Conservation (phyloP, 2,329 filamentous ascomycete species). For the Fonsecaea pugnacius region DNA sequence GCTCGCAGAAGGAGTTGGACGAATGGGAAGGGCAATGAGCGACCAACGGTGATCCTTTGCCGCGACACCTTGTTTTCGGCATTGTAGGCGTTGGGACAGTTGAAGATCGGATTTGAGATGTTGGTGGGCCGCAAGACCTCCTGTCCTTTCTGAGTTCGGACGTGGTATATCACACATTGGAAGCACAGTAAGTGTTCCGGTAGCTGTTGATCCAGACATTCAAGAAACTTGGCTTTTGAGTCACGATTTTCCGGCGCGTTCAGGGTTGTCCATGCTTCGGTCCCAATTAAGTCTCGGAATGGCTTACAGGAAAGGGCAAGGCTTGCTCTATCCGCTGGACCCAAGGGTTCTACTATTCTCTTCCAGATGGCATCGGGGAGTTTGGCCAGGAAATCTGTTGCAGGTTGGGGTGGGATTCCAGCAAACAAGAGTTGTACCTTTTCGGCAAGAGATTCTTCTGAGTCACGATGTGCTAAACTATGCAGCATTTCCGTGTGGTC, state of each 20-base stretch:
- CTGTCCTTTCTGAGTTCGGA: constrained; percentile 56
- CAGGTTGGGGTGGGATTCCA: constrained; percentile 25
- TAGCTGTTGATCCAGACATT: constrained; percentile 55
- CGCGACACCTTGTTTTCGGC: constrained; percentile 54
- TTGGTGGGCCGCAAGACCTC: constrained; percentile 60
- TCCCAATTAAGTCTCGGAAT: constrained; percentile 51
- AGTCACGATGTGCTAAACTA: constrained; percentile 33
- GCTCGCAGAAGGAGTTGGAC: constrained; percentile 61
- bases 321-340: constrained; percentile 54
- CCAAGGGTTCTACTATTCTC: constrained; percentile 48
- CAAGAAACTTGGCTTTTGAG: constrained; percentile 57
- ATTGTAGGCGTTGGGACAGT: constrained; percentile 60
- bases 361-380: constrained; percentile 55
- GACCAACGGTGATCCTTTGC: constrained; percentile 59
- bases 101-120: constrained; percentile 61
- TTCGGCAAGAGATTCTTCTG: constrained; percentile 27
- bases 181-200: constrained; percentile 65
- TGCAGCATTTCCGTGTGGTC: constrained; percentile 39
- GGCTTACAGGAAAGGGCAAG: constrained; percentile 56
- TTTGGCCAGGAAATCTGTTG: constrained; percentile 46
- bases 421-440: constrained; percentile 19
- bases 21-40: constrained; percentile 62
- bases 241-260: constrained; percentile 49
- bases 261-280: constrained; percentile 42
- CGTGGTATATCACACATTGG: constrained; percentile 61